Base-by-base conservation (phyloP, 371 early-diverging fungal genomes). In the Blastocladiella emersonii region DNA sequence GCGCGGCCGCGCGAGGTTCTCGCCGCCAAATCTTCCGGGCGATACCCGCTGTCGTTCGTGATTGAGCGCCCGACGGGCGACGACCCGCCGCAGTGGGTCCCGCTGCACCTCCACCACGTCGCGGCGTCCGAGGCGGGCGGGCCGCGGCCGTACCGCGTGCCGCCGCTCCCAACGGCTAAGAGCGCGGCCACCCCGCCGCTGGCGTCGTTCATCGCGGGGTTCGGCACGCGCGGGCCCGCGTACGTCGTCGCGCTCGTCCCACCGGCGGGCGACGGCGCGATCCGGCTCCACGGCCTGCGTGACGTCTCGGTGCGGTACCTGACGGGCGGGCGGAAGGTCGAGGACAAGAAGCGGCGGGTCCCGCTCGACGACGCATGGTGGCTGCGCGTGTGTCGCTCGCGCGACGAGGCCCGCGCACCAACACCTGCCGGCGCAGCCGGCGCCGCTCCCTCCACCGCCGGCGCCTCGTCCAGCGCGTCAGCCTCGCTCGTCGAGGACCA, bases 311-410 rank as follows among this genome's bases (percentile, higher is more conserved):
- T 51, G 53, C 53, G 53, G 30, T 51, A 51, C 53, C 53, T 25
- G 27, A 30, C 30, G 19, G 30, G 53, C 53, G 53, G 53, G 8
- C 53, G 53, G 1, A 27, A 10, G 15, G 53, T 51, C 53, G 53
- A 51, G 17, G 53, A 51, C 32, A 8, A 10, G 12, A 10, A 10
- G 53, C 32, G 27, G 5, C 53, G 53, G 0, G 30, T 51, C 30
- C 53, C 53, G 23, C 53, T 51, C 32, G 53, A 51, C 53, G 53
- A 51, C 53, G 13, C 32, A 10, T 51, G 53, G 53, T 51, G 53
- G 53, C 13, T 12, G 4, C 53, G n/a, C 3, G 23, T 48, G 48
- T 48, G 48, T 23, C 48, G 10, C 10, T 23, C 48, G 10, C 10
- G n/a, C n/a, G 48, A 48, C 48, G 39, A 5, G 13, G 39, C 5